These are phyloP conservation scores for Suhomyces kilbournensis DNA, from an alignment of 805 yeast genomes.

Conservation along the genomic window DNA sequence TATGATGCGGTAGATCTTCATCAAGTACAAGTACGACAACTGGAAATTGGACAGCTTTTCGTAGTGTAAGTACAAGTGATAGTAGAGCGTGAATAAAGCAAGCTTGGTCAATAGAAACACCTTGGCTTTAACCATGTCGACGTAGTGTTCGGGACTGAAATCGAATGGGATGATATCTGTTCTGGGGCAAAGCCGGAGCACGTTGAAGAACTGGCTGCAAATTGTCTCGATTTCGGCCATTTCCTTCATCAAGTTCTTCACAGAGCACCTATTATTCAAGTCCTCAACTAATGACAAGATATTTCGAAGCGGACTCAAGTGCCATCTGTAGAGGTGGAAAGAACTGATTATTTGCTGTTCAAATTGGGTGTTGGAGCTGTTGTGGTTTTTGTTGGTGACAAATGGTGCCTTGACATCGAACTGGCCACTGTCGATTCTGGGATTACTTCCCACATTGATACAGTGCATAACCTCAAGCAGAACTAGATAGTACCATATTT, in stretches of 20 bases:
- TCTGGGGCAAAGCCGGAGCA: slow-evolving; percentile 3
- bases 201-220: slow-evolving; percentile 3
- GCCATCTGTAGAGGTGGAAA: slow-evolving; percentile 5
- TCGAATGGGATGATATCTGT: slow-evolving; percentile 2
- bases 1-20: slow-evolving; percentile 7
- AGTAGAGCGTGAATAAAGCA: slow-evolving; percentile 9
- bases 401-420: slow-evolving; percentile 15
- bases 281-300: slow-evolving; percentile 13
- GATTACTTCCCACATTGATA: slow-evolving; percentile 17
- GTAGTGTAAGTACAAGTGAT: slow-evolving; percentile 11
- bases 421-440: slow-evolving; percentile 6
- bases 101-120: slow-evolving; percentile 11
- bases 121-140: slow-evolving; percentile 8
- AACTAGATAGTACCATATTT: slow-evolving; percentile 54
- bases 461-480: slow-evolving; percentile 9
- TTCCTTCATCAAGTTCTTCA: slow-evolving; percentile 9
- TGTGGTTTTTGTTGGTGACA: slow-evolving; percentile 10
- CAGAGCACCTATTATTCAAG: slow-evolving; percentile 12
- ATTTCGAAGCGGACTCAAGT: slow-evolving; percentile 7
- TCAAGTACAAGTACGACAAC: slow-evolving; percentile 6
- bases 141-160: neutral
- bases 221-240: slow-evolving; percentile 8
- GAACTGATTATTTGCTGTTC: slow-evolving; percentile 11
- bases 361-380: slow-evolving; percentile 11
- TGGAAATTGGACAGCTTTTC: slow-evolving; percentile 9